Conservation (phyloP, 257 asterid genomes). For the Echium plantagineum region DNA sequence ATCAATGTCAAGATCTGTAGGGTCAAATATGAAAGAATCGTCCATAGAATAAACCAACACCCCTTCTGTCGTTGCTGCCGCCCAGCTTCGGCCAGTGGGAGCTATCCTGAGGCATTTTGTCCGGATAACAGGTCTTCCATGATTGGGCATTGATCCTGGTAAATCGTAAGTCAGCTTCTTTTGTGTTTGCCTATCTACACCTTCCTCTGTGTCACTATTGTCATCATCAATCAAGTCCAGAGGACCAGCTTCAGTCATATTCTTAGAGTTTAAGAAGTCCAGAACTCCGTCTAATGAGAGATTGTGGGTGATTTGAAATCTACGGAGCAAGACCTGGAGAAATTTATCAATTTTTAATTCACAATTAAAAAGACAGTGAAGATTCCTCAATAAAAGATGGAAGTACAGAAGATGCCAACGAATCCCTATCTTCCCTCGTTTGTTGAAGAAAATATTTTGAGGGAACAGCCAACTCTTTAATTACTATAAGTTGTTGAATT, state of each 20-base stretch:
- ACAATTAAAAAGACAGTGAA: neutral
- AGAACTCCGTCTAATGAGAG: constrained; percentile 88
- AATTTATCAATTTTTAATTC: neutral
- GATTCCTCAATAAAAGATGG: neutral
- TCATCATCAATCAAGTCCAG: constrained; percentile 79
- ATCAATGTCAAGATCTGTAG: constrained; percentile 95
- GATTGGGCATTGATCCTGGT: constrained; percentile 90
- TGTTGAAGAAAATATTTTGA: too few relatives aligned
- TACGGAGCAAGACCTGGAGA: constrained; percentile 71
- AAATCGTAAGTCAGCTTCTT: constrained; percentile 56
- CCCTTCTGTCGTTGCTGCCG: constrained; percentile 99
- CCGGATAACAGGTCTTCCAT: constrained; percentile 71
- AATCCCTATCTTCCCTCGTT: too few relatives aligned
- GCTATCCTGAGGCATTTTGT: constrained; percentile 86
- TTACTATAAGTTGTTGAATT: too few relatives aligned
- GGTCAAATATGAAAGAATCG: constrained; percentile 86
- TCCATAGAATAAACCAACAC: constrained; percentile 85
- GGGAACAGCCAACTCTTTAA: too few relatives aligned
- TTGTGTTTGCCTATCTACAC: constrained; percentile 66
- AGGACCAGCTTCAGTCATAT: constrained; percentile 93
- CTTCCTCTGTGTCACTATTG: constrained; percentile 78
- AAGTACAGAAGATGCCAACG: neutral
- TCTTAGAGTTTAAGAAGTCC: constrained; percentile 88
- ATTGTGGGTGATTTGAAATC: constrained; percentile 78
- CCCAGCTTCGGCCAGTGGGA: constrained; percentile 98